Evolutionary conservation across 2,329 filamentous ascomycete species (phyloP).

Genomic region (Arthrocladium fulminans): DNA sequence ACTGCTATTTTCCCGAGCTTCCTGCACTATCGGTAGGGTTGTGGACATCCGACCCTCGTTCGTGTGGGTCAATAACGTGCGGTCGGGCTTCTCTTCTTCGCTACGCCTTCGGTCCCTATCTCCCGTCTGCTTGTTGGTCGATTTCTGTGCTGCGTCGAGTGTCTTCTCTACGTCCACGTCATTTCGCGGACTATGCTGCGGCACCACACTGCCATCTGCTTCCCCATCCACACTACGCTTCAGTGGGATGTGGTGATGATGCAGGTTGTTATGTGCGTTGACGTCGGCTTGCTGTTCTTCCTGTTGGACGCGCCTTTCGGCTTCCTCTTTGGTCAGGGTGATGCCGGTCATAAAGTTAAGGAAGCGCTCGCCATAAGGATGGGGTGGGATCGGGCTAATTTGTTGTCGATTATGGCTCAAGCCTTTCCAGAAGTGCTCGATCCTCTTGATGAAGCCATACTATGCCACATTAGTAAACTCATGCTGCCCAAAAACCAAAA

Average conservation of each 20-base stretch:
- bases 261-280: slow-evolving; percentile 6
- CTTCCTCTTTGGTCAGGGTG: slow-evolving; percentile 83
- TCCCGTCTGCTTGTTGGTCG: slow-evolving; percentile 50
- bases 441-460: slow-evolving; percentile 91
- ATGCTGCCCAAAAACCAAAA: too few species aligned
- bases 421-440: slow-evolving; percentile 96
- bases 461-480: slow-evolving; percentile 31
- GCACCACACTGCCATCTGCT: slow-evolving; percentile 12
- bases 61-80: slow-evolving; percentile 47
- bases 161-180: slow-evolving; percentile 41
- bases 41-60: slow-evolving; percentile 48
- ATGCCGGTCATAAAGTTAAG: slow-evolving; percentile 83
- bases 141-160: slow-evolving; percentile 52
- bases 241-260: slow-evolving; percentile 1
- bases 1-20: slow-evolving; percentile 63
- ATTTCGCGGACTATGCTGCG: slow-evolving; percentile 23
- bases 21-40: slow-evolving; percentile 76
- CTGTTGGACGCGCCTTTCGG: slow-evolving; percentile 43
- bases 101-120: slow-evolving; percentile 34
- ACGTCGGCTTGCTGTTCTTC: slow-evolving; percentile 14
- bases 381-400: slow-evolving; percentile 85
- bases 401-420: slow-evolving; percentile 72
- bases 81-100: slow-evolving; percentile 53
- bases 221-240: background rate
- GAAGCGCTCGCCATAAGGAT: slow-evolving; percentile 88